phyloP scores from a whole-genome alignment of 129 eudicot species.

The Flaveria ramosissima region DNA sequence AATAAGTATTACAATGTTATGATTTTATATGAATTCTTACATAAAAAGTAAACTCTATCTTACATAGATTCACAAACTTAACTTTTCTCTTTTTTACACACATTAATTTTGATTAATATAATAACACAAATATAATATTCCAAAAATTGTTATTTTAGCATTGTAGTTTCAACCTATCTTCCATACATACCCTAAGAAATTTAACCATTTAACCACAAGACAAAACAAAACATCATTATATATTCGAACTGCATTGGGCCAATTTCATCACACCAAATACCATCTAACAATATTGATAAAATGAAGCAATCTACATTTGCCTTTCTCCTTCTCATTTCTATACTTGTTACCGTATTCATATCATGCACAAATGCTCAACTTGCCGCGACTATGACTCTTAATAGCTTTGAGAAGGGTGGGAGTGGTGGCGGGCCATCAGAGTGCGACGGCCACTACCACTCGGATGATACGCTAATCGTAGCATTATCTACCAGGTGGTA shows the following conservation, averaged over 20 bases:
- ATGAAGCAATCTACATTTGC: constrained; percentile 1
- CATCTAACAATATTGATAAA: background rate
- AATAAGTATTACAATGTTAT: too few relatives aligned
- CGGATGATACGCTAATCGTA: constrained; percentile 19
- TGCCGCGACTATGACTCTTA: constrained; percentile 13
- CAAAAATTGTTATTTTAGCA: constrained; percentile 9
- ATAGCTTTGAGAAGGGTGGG: constrained; percentile 31
- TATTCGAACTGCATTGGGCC: background rate
- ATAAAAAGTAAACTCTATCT: background rate
- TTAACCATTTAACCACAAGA: constrained; percentile 7
- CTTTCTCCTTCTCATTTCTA: constrained; percentile 5
- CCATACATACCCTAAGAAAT: constrained; percentile 1
- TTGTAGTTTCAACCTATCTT: constrained; percentile 16
- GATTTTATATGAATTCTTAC: background rate
- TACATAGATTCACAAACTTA: background rate
- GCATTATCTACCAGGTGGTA: constrained; percentile 40
- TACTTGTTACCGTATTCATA: background rate
- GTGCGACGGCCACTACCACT: constrained; percentile 33
- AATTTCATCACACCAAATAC: background rate
- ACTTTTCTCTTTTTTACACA: background rate
- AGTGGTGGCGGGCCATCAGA: constrained; percentile 29
- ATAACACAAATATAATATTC: background rate
- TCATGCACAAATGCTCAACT: background rate
- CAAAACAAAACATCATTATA: constrained; percentile 15
- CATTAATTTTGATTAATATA: background rate